A percentile compares a stretch with the other conserved stretches of the same genome.
These are phyloP conservation scores for Scedosporium dehoogii DNA, from an alignment of 2,329 filamentous ascomycete species.

Conservation along the genomic window DNA sequence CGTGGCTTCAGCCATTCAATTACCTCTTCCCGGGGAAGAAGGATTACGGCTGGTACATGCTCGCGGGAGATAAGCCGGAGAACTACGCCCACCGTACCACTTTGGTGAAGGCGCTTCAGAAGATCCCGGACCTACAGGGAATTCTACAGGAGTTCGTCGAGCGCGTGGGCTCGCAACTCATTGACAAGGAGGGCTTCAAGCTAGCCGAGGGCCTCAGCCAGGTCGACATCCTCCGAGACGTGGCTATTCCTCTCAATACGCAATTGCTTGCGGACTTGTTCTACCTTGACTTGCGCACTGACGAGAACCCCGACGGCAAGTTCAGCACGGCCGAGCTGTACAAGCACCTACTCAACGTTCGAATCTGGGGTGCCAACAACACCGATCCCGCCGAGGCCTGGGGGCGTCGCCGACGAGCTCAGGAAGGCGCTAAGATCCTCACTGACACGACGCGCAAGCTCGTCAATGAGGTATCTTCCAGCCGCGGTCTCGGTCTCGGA, in stretches of 20 bases:
- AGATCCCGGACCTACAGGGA: slow-evolving; percentile 21
- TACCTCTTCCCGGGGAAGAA: slow-evolving; percentile 24
- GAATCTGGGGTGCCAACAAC: slow-evolving; percentile 36
- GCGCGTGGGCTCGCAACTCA: slow-evolving; percentile 26
- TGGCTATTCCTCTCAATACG: slow-evolving; percentile 49
- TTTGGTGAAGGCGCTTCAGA: slow-evolving; percentile 21
- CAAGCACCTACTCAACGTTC: slow-evolving; percentile 29
- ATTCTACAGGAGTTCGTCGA: slow-evolving; percentile 23
- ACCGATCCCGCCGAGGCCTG: slow-evolving; percentile 35
- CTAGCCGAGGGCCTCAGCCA: slow-evolving; percentile 26
- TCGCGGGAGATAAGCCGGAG: slow-evolving; percentile 22
- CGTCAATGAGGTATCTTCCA: slow-evolving; percentile 24
- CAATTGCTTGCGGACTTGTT: slow-evolving; percentile 46
- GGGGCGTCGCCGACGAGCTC: slow-evolving; percentile 32
- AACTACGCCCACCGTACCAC: slow-evolving; percentile 22
- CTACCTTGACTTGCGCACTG: slow-evolving; percentile 46
- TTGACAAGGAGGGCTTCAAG: slow-evolving; percentile 26
- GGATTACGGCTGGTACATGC: slow-evolving; percentile 27
- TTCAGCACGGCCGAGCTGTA: slow-evolving; percentile 31
- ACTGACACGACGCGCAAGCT: slow-evolving; percentile 27
- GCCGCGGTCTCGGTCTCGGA: slow-evolving; percentile 21
- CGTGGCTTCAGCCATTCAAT: slow-evolving; percentile 23
- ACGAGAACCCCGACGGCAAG: slow-evolving; percentile 39
- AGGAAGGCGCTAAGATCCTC: slow-evolving; percentile 25
- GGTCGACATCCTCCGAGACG: slow-evolving; percentile 36